Conservation (phyloP, 169 alveolate species). For the Babesia gibsoni region DNA sequence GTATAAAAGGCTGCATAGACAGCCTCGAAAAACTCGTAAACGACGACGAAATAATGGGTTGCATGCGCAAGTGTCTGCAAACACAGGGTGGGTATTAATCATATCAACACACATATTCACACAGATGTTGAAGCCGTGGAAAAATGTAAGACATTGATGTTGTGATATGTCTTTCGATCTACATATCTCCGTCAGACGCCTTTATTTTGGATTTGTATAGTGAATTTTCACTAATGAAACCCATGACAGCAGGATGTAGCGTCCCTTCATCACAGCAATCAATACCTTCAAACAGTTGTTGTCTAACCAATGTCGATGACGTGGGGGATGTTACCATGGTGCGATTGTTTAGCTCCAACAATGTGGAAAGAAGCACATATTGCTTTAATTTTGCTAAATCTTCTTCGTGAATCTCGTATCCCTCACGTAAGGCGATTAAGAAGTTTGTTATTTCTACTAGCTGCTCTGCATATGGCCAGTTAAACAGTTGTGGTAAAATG, state of each 20-base stretch:
- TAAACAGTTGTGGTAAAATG: slow-evolving; percentile 38
- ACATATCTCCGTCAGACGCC: not conserved
- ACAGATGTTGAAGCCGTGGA: slow-evolving; percentile 33
- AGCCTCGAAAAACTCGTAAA: slow-evolving; percentile 12
- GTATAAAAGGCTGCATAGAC: slow-evolving; percentile 41
- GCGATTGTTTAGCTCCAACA: slow-evolving; percentile 8
- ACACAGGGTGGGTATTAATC: not conserved
- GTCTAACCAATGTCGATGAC: slow-evolving; percentile 58
- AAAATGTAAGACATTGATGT: not conserved
- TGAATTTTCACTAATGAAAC: slow-evolving; percentile 17
- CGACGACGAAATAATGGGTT: not conserved
- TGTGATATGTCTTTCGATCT: not conserved
- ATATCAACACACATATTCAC: not conserved
- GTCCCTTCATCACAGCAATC: slow-evolving; percentile 41
- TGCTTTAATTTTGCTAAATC: slow-evolving; percentile 29
- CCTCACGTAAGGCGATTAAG: slow-evolving; percentile 55
- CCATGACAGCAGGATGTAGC: slow-evolving; percentile 56
- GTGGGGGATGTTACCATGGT: slow-evolving; percentile 32
- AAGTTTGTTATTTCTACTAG: slow-evolving; percentile 40
- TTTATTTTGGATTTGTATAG: not conserved
- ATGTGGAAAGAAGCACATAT: slow-evolving; percentile 38
- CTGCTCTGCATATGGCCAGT: slow-evolving; percentile 54
- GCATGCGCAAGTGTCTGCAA: slow-evolving; percentile 1
- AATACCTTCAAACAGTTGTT: slow-evolving; percentile 12
- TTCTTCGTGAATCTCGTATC: slow-evolving; percentile 26